phyloP scores from a whole-genome alignment of 2,329 filamentous ascomycete species.

The Zymoseptoria crescenta region DNA sequence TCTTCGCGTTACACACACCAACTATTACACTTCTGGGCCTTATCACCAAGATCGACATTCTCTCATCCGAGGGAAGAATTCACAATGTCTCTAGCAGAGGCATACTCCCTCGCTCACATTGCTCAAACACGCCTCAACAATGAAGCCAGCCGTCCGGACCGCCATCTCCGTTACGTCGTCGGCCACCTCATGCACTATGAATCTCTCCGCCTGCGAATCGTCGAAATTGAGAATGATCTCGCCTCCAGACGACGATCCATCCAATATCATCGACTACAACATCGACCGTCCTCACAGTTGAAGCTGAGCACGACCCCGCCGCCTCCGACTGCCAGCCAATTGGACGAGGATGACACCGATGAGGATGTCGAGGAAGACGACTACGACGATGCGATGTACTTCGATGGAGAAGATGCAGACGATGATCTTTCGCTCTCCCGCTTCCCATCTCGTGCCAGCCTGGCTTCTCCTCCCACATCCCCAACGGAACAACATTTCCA shows the following conservation, averaged over 20 bases:
- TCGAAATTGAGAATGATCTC: constrained; percentile 30
- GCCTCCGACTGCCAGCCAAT: neutral
- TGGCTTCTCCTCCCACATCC: constrained; percentile 4
- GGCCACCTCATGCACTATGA: constrained; percentile 32
- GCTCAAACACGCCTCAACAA: constrained; percentile 30
- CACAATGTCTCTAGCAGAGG: constrained; percentile 29
- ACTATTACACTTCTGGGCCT: neutral
- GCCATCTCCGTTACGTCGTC: constrained; percentile 30
- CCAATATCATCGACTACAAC: neutral
- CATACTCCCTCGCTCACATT: constrained; percentile 28
- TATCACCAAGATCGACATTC: neutral
- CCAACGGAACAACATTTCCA: neutral
- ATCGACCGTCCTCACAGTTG: neutral
- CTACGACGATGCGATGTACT: neutral
- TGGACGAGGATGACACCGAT: constrained; percentile 7
- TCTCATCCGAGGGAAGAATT: neutral
- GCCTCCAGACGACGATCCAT: constrained; percentile 14
- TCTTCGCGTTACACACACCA: neutral
- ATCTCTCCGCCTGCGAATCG: constrained; percentile 27
- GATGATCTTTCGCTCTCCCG: constrained; percentile 11
- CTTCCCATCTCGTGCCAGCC: constrained; percentile 11
- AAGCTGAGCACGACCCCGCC: neutral
- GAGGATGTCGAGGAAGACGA: constrained; percentile 6
- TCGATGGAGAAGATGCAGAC: constrained; percentile 12
- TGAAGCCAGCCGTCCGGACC: constrained; percentile 26